Base-by-base conservation (phyloP, 441 rosid species). In the Corymbia citriodora region DNA sequence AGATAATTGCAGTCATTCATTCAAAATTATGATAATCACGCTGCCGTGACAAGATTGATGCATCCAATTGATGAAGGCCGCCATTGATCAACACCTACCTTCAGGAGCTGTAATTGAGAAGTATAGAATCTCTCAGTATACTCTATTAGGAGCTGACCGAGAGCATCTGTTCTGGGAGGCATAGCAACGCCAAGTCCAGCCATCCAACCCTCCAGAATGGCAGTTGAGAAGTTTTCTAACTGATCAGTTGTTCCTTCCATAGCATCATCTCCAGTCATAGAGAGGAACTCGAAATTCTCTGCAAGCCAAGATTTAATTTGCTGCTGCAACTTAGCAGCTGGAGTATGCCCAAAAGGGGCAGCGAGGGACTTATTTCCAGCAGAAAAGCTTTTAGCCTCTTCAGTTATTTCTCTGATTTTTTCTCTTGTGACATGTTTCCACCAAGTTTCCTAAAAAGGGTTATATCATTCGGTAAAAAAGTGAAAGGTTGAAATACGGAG, bases 141-240 rank as follows among this genome's bases (percentile, higher is more conserved):
- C 92, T 97, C 98, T 5, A 98, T 96, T n/a, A 98, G 92, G 92
- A 98, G 99, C 94, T 95, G 99, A 53, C 99, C 99, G 86, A 97
- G 96, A 92, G 99, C 99, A 89, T 98, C 99, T 23, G 99, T 97
- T 82, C 90, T 93, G 88, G 99, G 98, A 91, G 98, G 99, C 95
- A 95, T 87, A 14, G 99, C 99, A 92, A 97, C 97, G 92, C 99
- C 99, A 27, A 98, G 96, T 57, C 99, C 99, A 92, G 99, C 99
- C 99, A 98, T 98, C 99, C 99, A 98, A 88, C 99, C 99, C 93
- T 96, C 99, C 99, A 98, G 97, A 89, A 98, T 96, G 90, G 99
- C 99, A 55, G 99, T 98, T 88, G 99, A 97, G 92, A 97, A 53
- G 3, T 53, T 53, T 94, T 98, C 99, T 91, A 97, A 92, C 88